Evolutionary conservation across 106 monocot genomes (phyloP), one percentile per base, ranked within the genome.

Genomic region (Dendrobium catenatum): DNA sequence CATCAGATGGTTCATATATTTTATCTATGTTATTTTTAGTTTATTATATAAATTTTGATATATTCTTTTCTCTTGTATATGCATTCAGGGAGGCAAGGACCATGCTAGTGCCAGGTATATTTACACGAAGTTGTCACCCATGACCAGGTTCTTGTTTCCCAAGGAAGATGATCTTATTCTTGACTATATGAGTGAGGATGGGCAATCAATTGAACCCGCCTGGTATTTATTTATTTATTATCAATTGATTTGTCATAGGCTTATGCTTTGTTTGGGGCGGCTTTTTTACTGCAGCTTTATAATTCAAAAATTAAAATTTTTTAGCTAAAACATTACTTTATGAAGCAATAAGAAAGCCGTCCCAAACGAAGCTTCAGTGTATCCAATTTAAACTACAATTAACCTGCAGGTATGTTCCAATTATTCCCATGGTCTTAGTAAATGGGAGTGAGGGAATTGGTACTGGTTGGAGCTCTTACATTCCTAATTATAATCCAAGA

Each of bases 361-460:
- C 27, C 27, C 27, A 27, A 27, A 27, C 0, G 27, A 27, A 27
- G 27, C 27, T 0, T 27, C 27, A 27, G 1, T 2, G 73, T 11
- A 46, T 44, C 42, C 11, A 77, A 51, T 77, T 37, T 55, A 31
- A 74, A 79, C 78, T 48, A 27, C 3, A 1, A 18, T 1, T 41
- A 29, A 68, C 19, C 31, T 46, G 58, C 49, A 98, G 98, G 98
- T 99, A 99, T 79, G 82, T 89, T 83, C 98, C 98, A 13, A 91
- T 94, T 47, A 84, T 98, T 56, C 94, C 94, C 2, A 88, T 88
- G 91, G 94, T 98, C 76, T 80, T 98, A n/a, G 88, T 97, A 41
- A 97, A 97, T 76, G 97, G 97, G 81, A 94, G 94, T 81, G 97
- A 97, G 85, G 98, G 98, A 19, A 99, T 99, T 86, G 98, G 98